A percentile compares a stretch with the other conserved stretches of the same genome.
These are phyloP conservation scores for Acacia melanoxylon DNA, from an alignment of 306 rosid genomes.

Conservation along the genomic window DNA sequence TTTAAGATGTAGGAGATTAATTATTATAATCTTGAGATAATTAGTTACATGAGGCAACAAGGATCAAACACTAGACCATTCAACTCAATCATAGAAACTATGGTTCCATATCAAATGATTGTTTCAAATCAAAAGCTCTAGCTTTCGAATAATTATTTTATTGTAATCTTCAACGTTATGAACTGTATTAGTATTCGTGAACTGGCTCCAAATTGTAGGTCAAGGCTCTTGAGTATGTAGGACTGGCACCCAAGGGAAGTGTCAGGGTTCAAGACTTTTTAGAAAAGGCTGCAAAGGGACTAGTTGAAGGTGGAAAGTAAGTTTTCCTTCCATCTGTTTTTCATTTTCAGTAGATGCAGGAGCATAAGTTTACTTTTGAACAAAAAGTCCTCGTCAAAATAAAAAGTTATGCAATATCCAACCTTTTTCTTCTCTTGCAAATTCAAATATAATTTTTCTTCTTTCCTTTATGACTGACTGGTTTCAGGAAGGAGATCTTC, in stretches of 20 bases:
- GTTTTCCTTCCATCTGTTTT: slow-evolving; percentile 30
- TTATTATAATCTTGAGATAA: not conserved
- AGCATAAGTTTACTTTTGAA: not conserved
- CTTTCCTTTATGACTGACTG: not conserved
- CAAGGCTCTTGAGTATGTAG: slow-evolving; percentile 56
- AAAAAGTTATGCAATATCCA: not conserved
- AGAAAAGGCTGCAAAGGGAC: slow-evolving; percentile 80
- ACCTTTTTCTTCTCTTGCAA: not conserved
- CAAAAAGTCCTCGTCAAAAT: not conserved
- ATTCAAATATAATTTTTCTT: not conserved
- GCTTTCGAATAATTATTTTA: not conserved
- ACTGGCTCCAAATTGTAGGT: slow-evolving; percentile 48
- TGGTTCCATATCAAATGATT: not conserved
- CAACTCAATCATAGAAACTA: not conserved
- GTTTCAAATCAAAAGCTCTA: not conserved
- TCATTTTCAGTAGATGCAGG: not conserved
- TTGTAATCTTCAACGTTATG: not conserved
- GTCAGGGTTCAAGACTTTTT: slow-evolving; percentile 72
- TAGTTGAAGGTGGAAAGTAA: slow-evolving; percentile 87
- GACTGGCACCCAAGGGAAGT: slow-evolving; percentile 85
- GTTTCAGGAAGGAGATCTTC: slow-evolving; percentile 76
- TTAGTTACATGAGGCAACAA: not conserved
- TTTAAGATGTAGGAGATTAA: not conserved
- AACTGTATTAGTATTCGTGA: not conserved
- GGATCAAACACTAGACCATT: not conserved